A percentile compares a stretch with the other conserved stretches of the same genome.
Conservation (phyloP, 106 monocot species). For the Allium fistulosum region DNA sequence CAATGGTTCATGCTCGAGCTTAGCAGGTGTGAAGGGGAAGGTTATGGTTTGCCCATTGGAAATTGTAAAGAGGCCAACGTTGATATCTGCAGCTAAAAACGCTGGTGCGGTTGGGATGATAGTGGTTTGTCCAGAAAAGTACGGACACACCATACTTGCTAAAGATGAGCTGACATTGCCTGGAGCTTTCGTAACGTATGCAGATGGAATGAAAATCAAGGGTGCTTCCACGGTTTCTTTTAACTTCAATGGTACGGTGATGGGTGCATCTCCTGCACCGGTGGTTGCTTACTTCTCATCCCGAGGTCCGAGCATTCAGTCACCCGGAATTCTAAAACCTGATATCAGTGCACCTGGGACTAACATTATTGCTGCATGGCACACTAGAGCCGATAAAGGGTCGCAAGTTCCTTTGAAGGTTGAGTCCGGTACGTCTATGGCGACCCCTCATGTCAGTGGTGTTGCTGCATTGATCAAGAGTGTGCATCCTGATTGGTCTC, state of each 20-base stretch:
- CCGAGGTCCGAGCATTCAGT: slow-evolving; percentile 15
- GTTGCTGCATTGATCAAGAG: slow-evolving; percentile 10
- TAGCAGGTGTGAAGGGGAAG: slow-evolving; percentile 11
- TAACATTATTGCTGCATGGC: slow-evolving; percentile 38
- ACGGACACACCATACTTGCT: slow-evolving; percentile 11
- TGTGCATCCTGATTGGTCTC: slow-evolving; percentile 9
- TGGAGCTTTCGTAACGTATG: slow-evolving; percentile 3
- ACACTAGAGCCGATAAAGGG: neutral
- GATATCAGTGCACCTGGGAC: slow-evolving; percentile 29
- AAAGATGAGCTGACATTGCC: neutral
- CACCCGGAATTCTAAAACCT: slow-evolving; percentile 23
- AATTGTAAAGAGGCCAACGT: neutral
- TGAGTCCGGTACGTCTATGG: slow-evolving; percentile 14
- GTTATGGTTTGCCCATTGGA: slow-evolving; percentile 4
- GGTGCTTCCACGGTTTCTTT: slow-evolving; percentile 16
- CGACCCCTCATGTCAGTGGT: slow-evolving; percentile 8
- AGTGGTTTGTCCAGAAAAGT: neutral
- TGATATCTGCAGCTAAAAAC: neutral
- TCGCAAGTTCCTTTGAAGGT: neutral
- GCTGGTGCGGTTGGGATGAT: slow-evolving; percentile 24
- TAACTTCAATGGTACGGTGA: slow-evolving; percentile 23
- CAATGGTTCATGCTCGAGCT: neutral
- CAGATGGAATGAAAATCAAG: slow-evolving; percentile 5
- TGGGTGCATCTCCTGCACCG: slow-evolving; percentile 22
- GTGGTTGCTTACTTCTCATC: slow-evolving; percentile 34